Conservation (phyloP, 768 basidiomycete genomes). For the Pisolithus albus region DNA sequence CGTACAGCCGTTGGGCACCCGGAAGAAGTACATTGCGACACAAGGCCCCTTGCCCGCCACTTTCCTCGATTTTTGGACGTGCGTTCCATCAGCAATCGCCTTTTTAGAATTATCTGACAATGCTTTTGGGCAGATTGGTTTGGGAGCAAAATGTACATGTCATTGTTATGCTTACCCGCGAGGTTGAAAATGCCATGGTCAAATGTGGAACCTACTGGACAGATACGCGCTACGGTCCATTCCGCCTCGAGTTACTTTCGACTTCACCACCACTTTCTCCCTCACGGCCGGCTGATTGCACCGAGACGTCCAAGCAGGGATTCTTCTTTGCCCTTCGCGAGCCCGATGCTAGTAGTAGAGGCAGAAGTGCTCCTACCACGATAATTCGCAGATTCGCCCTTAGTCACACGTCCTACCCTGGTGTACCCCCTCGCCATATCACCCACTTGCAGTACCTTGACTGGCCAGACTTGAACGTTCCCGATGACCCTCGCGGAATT, state of each 20-base stretch:
- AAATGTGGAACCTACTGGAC: constrained; percentile 94
- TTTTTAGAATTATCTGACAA: neutral
- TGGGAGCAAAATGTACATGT: constrained; percentile 95
- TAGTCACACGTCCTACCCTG: constrained; percentile 52
- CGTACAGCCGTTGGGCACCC: constrained; percentile 80
- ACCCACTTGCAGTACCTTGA: constrained; percentile 88
- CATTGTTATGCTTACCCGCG: constrained; percentile 94
- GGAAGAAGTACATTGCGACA: constrained; percentile 85
- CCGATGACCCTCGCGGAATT: constrained; percentile 71
- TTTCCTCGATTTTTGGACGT: constrained; percentile 93
- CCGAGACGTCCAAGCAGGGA: constrained; percentile 16
- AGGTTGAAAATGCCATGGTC: constrained; percentile 78
- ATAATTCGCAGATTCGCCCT: constrained; percentile 67
- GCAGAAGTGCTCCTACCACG: constrained; percentile 18
- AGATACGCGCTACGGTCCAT: constrained; percentile 59
- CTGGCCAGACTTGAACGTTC: constrained; percentile 97
- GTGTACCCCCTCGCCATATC: constrained; percentile 55
- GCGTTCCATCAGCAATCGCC: constrained; percentile 27
- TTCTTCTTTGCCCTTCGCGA: constrained; percentile 38
- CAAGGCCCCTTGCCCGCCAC: constrained; percentile 91
- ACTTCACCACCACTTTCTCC: constrained; percentile 34
- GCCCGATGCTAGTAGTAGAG: constrained; percentile 7
- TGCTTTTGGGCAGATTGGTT: constrained; percentile 46
- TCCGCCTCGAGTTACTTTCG: constrained; percentile 51
- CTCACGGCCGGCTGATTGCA: constrained; percentile 27